phyloP scores from a whole-genome alignment of 1,284 basidiomycete genomes.

The Kwoniella shivajii region DNA sequence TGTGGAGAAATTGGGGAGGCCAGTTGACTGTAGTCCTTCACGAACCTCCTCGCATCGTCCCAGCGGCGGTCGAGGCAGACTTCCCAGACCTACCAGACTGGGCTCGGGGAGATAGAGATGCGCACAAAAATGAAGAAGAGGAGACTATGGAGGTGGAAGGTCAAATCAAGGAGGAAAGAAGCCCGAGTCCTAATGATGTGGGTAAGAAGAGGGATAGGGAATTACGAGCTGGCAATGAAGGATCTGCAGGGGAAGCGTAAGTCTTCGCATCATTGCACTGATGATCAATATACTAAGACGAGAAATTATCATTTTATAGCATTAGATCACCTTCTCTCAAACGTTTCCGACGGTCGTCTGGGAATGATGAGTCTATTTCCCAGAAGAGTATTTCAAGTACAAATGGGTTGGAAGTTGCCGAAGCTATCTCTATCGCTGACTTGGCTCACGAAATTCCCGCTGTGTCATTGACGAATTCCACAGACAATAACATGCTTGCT shows the following conservation, averaged over 20 bases:
- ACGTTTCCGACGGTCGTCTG: not conserved
- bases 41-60: conserved; percentile 44
- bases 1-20: conserved; percentile 46
- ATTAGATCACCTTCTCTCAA: not conserved
- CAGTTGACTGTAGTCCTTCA: conserved; percentile 41
- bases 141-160: conserved; percentile 17
- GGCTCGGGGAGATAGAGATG: conserved; percentile 23
- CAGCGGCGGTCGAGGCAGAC: conserved; percentile 30
- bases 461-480: not conserved
- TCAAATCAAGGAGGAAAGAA: conserved; percentile 17
- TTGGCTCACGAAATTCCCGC: conserved; percentile 1
- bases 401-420: conserved; percentile 1
- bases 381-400: too few species aligned
- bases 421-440: conserved; percentile 1
- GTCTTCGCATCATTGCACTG: too few species aligned
- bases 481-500: not conserved
- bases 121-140: conserved; percentile 12
- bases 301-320: not conserved
- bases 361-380: not conserved
- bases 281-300: too few species aligned
- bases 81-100: conserved; percentile 47
- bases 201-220: conserved; percentile 12
- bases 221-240: not conserved
- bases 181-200: conserved; percentile 1
- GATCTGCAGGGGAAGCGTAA: not conserved